Evolutionary conservation across 2,329 filamentous ascomycete genomes (phyloP).

Genomic region (Hymenotorrendiella dingleyae): DNA sequence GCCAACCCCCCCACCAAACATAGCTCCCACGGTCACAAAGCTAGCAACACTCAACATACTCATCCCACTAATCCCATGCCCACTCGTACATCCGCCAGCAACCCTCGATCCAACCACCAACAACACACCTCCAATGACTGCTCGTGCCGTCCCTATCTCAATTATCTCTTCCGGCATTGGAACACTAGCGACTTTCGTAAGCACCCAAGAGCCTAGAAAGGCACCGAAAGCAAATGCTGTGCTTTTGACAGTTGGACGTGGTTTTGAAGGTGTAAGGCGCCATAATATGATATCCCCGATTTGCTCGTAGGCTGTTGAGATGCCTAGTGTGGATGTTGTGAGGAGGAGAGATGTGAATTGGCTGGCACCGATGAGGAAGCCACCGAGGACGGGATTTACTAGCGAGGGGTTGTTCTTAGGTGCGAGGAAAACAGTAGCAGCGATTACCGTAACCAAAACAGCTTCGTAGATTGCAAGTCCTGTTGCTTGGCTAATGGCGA

Average conservation of each 20-base stretch:
- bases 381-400: slow-evolving; percentile 38
- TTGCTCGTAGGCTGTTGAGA: slow-evolving; percentile 58
- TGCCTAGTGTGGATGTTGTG: slow-evolving; percentile 50
- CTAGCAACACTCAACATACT: slow-evolving; percentile 57
- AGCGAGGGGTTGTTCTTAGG: slow-evolving; percentile 8
- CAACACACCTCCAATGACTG: slow-evolving; percentile 47
- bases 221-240: slow-evolving; percentile 49
- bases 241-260: slow-evolving; percentile 7
- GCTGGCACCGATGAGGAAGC: slow-evolving; percentile 50
- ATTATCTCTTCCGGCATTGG: slow-evolving; percentile 18
- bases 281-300: slow-evolving; percentile 47
- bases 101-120: slow-evolving; percentile 56
- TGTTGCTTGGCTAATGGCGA: slow-evolving; percentile 4
- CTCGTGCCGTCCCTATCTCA: slow-evolving; percentile 33
- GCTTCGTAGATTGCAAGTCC: slow-evolving; percentile 16
- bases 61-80: slow-evolving; percentile 64
- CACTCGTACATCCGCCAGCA: slow-evolving; percentile 62
- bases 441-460: slow-evolving; percentile 15
- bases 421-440: slow-evolving; percentile 2
- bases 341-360: slow-evolving; percentile 51
- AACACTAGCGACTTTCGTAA: slow-evolving; percentile 11
- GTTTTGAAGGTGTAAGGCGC: slow-evolving; percentile 5
- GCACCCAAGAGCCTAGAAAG: slow-evolving; percentile 38
- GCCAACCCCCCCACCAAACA: slow-evolving; percentile 48
- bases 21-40: slow-evolving; percentile 51